A percentile compares a stretch with the other conserved stretches of the same genome.
These are phyloP conservation scores for Aquilaria yunnanensis DNA, from an alignment of 345 rosid species.

Conservation along the genomic window DNA sequence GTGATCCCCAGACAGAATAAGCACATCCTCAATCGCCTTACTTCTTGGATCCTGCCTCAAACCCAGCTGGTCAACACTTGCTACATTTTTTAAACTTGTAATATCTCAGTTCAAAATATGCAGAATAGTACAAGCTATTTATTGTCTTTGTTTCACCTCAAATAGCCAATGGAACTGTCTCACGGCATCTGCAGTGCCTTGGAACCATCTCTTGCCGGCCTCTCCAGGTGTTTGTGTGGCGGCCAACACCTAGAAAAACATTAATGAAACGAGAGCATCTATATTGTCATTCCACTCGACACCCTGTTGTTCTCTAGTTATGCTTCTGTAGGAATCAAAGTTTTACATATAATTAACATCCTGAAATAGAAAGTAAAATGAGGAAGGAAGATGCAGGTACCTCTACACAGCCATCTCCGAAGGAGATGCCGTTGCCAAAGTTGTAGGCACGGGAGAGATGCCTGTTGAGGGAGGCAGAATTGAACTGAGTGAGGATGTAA, in stretches of 20 bases:
- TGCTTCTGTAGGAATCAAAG: no score
- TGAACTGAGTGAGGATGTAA: constrained; percentile 90
- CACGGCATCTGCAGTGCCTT: constrained; percentile 96
- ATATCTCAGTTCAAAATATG: background rate
- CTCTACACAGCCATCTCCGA: constrained; percentile 91
- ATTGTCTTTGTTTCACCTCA: constrained; percentile 41
- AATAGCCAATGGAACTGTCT: constrained; percentile 97
- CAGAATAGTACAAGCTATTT: no score
- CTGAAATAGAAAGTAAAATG: no score
- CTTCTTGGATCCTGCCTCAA: constrained; percentile 56
- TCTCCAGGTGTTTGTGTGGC: constrained; percentile 98
- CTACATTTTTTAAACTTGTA: no score
- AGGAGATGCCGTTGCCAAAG: constrained; percentile 57
- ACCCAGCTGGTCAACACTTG: background rate
- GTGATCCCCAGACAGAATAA: constrained; percentile 94
- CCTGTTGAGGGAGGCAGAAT: constrained; percentile 87
- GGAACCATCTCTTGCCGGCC: constrained; percentile 89
- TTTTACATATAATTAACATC: no score
- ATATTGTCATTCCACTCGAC: no score
- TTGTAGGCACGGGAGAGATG: constrained; percentile 88
- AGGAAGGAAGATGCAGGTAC: constrained; percentile 20
- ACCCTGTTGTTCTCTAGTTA: background rate
- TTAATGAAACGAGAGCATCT: background rate
- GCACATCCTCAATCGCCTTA: constrained; percentile 81
- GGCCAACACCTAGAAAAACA: constrained; percentile 54